A percentile compares a stretch with the other conserved stretches of the same genome.
Evolutionary conservation across 768 basidiomycete genomes (phyloP).

Genomic region (Cystofilobasidium macerans): DNA sequence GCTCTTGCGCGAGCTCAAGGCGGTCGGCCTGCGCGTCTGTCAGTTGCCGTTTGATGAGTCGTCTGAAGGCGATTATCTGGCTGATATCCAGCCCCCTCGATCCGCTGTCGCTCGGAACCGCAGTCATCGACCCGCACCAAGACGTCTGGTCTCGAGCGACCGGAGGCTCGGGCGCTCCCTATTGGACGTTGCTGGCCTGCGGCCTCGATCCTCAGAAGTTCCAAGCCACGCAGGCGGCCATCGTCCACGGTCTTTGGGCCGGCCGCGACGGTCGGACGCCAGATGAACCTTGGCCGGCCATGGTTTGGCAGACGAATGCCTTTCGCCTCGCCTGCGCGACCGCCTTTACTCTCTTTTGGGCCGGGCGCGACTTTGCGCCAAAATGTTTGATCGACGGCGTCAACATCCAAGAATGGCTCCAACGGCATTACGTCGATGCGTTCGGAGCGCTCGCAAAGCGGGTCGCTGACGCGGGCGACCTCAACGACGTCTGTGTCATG

Average conservation of each 20-base stretch:
- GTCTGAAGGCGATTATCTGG: too few species aligned
- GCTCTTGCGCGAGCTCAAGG: constrained; percentile 75
- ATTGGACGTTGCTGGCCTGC: constrained; percentile 8
- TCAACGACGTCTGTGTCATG: constrained; percentile 76
- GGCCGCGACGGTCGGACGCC: not conserved
- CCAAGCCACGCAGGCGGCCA: constrained; percentile 1
- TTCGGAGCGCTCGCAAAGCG: constrained; percentile 57
- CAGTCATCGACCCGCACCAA: constrained; percentile 19
- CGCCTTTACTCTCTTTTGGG: constrained; percentile 88
- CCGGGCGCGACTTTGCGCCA: constrained; percentile 77
- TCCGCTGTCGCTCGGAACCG: too few species aligned
- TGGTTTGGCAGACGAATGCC: constrained; percentile 81
- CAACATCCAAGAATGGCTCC: constrained; percentile 82
- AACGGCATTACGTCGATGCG: constrained; percentile 64
- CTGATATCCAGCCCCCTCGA: too few species aligned
- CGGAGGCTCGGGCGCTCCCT: constrained; percentile 13
- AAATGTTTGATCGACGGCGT: constrained; percentile 79
- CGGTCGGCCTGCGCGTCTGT: constrained; percentile 63
- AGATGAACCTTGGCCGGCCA: constrained; percentile 5
- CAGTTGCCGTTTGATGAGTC: not conserved
- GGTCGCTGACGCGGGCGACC: constrained; percentile 57
- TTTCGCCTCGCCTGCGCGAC: constrained; percentile 75
- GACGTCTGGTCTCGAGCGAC: not conserved
- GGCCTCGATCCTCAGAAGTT: constrained; percentile 11
- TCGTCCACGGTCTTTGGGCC: constrained; percentile 1